These are phyloP conservation scores for Stylosanthes scabra DNA, from an alignment of 331 rosid genomes.

Conservation along the genomic window DNA sequence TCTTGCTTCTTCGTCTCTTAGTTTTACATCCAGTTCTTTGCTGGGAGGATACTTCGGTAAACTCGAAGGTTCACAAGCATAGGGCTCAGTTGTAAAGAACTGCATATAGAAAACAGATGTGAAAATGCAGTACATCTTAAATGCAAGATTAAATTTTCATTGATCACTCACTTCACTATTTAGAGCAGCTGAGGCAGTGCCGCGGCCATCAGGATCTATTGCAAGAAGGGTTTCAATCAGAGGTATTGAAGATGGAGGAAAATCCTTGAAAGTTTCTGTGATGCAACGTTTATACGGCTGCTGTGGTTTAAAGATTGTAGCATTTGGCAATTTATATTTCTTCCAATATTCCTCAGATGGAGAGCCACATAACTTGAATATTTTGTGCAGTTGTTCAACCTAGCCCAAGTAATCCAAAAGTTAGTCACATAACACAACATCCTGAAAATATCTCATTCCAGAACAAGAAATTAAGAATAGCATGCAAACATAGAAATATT, in stretches of 20 bases:
- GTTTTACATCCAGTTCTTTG: conserved; percentile 93
- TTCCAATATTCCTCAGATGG: conserved; percentile 97
- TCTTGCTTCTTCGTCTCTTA: conserved; percentile 97
- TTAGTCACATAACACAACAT: conserved; percentile 45
- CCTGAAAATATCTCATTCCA: conserved; percentile 35
- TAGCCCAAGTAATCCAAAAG: conserved; percentile 46
- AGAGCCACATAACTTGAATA: conserved; percentile 97
- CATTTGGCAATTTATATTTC: conserved; percentile 92
- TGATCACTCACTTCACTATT: conserved; percentile 76
- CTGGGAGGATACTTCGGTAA: conserved; percentile 96
- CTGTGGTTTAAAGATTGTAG: conserved; percentile 96
- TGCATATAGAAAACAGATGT: conserved; percentile 51
- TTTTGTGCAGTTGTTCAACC: conserved; percentile 99
- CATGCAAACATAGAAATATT: conserved; percentile 14
- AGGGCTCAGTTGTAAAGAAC: conserved; percentile 86
- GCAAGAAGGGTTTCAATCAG: conserved; percentile 82
- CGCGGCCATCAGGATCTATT: conserved; percentile 77
- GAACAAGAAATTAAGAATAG: conserved; percentile 13
- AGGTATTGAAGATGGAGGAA: conserved; percentile 77
- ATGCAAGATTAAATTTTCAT: conserved; percentile 37
- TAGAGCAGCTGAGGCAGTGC: conserved; percentile 73
- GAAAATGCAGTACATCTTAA: conserved; percentile 23
- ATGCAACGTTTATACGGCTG: conserved; percentile 88
- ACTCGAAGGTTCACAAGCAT: conserved; percentile 91
- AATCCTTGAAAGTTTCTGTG: conserved; percentile 82